Evolutionary conservation across 2,329 filamentous ascomycete genomes (phyloP).

Genomic region (Coleophoma cylindrospora): DNA sequence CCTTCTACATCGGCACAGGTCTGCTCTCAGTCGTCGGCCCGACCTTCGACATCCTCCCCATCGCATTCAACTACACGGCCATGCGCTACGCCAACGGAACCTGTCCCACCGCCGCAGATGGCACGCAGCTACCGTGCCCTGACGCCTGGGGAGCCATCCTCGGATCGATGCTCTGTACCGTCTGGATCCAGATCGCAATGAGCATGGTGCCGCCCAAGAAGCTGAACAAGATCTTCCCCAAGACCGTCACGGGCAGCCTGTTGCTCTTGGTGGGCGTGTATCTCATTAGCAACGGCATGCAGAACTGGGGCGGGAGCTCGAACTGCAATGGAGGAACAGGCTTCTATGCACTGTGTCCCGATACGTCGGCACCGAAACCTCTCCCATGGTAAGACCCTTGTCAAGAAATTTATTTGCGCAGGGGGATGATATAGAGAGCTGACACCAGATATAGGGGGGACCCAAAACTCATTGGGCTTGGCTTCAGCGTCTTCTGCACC

Average conservation of each 20-base stretch:
- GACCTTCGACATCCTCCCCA: slow-evolving; percentile 62
- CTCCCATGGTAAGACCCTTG: slow-evolving; percentile 39
- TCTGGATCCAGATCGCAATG: slow-evolving; percentile 55
- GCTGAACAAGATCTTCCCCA: slow-evolving; percentile 60
- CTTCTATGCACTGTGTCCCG: slow-evolving; percentile 51
- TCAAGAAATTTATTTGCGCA: neutral
- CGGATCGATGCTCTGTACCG: slow-evolving; percentile 44
- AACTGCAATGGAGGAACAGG: slow-evolving; percentile 44
- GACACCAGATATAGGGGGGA: slow-evolving; percentile 34
- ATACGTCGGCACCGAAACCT: slow-evolving; percentile 51
- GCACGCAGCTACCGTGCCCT: slow-evolving; percentile 56
- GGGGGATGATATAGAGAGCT: neutral
- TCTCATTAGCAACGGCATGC: slow-evolving; percentile 56
- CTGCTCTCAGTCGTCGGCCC: slow-evolving; percentile 65
- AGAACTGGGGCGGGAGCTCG: slow-evolving; percentile 64
- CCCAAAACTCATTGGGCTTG: slow-evolving; percentile 62
- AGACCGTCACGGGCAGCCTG: slow-evolving; percentile 63
- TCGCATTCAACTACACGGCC: slow-evolving; percentile 53
- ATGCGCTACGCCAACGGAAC: slow-evolving; percentile 63
- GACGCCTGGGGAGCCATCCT: slow-evolving; percentile 62
- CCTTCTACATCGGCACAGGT: slow-evolving; percentile 61
- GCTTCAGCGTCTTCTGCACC: slow-evolving; percentile 62
- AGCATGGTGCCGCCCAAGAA: slow-evolving; percentile 57
- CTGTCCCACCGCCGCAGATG: slow-evolving; percentile 50
- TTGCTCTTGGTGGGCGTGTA: slow-evolving; percentile 63